Evolutionary conservation across 2,329 filamentous ascomycete genomes (phyloP).

Genomic region (Amylocarpus encephaloides): DNA sequence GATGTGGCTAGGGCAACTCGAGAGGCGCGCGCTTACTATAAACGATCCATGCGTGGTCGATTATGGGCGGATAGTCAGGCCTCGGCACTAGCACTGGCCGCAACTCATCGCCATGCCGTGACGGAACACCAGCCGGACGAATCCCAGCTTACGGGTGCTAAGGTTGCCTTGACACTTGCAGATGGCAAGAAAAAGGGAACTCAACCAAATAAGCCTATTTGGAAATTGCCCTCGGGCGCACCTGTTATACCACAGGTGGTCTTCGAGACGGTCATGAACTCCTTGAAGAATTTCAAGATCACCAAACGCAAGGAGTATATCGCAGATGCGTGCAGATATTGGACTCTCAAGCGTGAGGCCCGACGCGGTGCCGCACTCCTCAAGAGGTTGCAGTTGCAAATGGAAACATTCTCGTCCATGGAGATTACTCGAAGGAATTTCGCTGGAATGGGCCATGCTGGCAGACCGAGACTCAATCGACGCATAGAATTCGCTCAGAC

Average conservation of each 20-base stretch:
- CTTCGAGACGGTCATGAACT: constrained; percentile 77
- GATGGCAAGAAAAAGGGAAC: constrained; percentile 71
- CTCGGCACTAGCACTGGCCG: constrained; percentile 74
- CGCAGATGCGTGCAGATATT: constrained; percentile 90
- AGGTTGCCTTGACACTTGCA: constrained; percentile 67
- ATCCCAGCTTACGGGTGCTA: constrained; percentile 75
- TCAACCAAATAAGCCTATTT: constrained; percentile 60
- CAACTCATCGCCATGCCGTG: constrained; percentile 57
- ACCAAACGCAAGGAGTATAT: constrained; percentile 88
- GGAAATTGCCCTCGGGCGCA: constrained; percentile 91
- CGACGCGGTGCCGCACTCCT: constrained; percentile 84
- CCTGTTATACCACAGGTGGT: constrained; percentile 89
- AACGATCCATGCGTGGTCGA: constrained; percentile 77
- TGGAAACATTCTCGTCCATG: constrained; percentile 96
- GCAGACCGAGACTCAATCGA: constrained; percentile 67
- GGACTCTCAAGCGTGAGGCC: constrained; percentile 93
- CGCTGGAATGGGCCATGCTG: constrained; percentile 84
- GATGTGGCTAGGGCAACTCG: constrained; percentile 72
- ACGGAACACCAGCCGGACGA: constrained; percentile 72
- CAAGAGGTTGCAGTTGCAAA: constrained; percentile 87
- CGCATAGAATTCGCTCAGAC: constrained; percentile 83
- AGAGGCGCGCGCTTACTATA: constrained; percentile 84
- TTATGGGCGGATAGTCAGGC: constrained; percentile 90
- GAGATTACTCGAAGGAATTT: constrained; percentile 94
- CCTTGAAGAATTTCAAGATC: constrained; percentile 75